Evolutionary conservation across 2,329 filamentous ascomycete genomes (phyloP), one percentile per base, ranked within the genome.

Genomic region (Orbilia brochopaga): DNA sequence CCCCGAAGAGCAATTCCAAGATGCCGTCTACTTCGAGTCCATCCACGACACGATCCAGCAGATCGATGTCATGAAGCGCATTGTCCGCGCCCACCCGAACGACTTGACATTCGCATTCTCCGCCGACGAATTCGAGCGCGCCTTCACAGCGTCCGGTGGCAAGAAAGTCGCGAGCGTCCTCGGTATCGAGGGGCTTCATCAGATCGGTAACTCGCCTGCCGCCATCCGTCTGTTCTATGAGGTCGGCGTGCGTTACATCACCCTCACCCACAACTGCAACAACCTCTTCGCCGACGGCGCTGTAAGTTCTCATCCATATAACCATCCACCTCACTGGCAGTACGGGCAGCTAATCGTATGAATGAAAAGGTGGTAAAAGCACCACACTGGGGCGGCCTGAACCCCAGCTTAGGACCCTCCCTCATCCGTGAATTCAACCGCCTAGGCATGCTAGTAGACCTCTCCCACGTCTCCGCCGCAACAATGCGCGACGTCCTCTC

Each of bases 251-350:
- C 87, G 91, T 55, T 97, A 97, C 77, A 88, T 88, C 17, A 97
- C 92, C 0, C 82, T 97, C 15, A 96, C 91, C 1, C 93, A 96
- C 82, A 96, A 96, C 79, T 97, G 92, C 80, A 90, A 95, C 79
- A 97, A 96, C 80, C 85, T 83, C 55, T 97, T 90, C 79, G 91
- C 92, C 54, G 93, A 97, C 78, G 90, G 92, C 2, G 92, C 92
- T 24, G 60, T 72, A 60, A 56, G 67, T 59, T 4, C 30, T 84
- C 85, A 0, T 75, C 82, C 13, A 21, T 37, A 6, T 59, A 55
- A 11, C 59, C 37, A 2, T 42, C 37, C 37, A 42, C 37, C 37
- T 6, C 13, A 42, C 37, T 37, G 32, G 32, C 11, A 42, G 37
- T 32, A n/a, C 27, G 8, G 4, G 27, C 27, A 3, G 27, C 27